phyloP scores from a whole-genome alignment of 805 yeast genomes.

The Suhomyces faveliae region DNA sequence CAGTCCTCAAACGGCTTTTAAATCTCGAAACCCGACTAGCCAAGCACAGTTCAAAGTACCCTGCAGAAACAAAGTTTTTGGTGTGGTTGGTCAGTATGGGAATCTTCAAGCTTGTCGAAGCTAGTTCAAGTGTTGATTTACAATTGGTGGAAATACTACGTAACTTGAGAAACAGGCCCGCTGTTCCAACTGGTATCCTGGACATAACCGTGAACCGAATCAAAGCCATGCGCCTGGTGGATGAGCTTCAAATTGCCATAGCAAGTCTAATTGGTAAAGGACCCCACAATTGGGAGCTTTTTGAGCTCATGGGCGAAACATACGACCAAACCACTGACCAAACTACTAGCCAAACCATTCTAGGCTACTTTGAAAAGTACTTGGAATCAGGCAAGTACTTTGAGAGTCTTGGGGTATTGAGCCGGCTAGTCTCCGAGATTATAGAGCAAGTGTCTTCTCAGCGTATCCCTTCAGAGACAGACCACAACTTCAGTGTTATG shows the following conservation, averaged over 20 bases:
- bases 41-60: background rate
- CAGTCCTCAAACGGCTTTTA: background rate
- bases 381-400: background rate
- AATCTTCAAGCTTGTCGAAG: background rate
- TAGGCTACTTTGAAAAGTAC: background rate
- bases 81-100: background rate
- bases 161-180: background rate
- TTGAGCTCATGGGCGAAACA: background rate
- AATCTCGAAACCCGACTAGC: background rate
- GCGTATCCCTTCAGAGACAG: background rate
- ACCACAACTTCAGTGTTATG: background rate
- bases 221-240: background rate
- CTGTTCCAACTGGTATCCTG: background rate
- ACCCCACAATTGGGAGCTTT: slow-evolving; percentile 1
- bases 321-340: background rate
- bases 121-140: background rate
- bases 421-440: background rate
- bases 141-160: background rate
- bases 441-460: background rate
- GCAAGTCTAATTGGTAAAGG: background rate
- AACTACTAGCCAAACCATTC: background rate
- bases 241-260: background rate
- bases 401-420: background rate
- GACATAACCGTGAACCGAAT: background rate
- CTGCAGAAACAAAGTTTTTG: background rate